Percentiles rank a stretch among this genome's conserved stretches.
phyloP scores from a whole-genome alignment of 495 filamentous ascomycete species.

The Neurospora terricola region DNA sequence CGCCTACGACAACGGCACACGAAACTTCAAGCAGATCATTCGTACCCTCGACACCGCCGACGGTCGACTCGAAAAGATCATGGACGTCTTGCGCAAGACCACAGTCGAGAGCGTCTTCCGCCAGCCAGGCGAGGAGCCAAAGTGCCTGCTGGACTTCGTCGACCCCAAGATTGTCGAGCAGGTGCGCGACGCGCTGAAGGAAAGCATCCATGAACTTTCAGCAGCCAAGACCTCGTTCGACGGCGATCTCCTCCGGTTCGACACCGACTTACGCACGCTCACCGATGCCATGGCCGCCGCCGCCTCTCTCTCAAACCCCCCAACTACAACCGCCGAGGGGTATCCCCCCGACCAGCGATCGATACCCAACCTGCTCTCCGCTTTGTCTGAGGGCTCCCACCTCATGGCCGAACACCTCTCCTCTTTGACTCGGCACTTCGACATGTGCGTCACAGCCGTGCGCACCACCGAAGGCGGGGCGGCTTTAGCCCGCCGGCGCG shows the following conservation, averaged over 20 bases:
- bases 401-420: constrained; percentile 76
- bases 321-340: constrained; percentile 24
- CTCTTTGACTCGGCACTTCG: constrained; percentile 82
- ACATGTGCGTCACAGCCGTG: constrained; percentile 86
- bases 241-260: constrained; percentile 52
- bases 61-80: constrained; percentile 56
- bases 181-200: constrained; percentile 55
- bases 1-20: constrained; percentile 35
- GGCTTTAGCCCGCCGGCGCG: constrained; percentile 50
- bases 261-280: constrained; percentile 45
- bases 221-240: constrained; percentile 51
- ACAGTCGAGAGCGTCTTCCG: constrained; percentile 66
- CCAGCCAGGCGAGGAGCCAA: constrained; percentile 53
- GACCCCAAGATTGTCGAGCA: constrained; percentile 69
- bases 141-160: constrained; percentile 80
- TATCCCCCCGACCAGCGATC: constrained; percentile 38
- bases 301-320: constrained; percentile 23
- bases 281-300: constrained; percentile 27
- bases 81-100: constrained; percentile 59
- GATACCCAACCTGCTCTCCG: constrained; percentile 51
- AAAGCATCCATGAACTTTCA: constrained; percentile 49
- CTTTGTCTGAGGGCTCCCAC: constrained; percentile 67
- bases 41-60: constrained; percentile 66
- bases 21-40: constrained; percentile 49
- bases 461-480: constrained; percentile 87